Base-by-base conservation (phyloP, 495 filamentous ascomycete genomes). In the Penicillium tannophilum region DNA sequence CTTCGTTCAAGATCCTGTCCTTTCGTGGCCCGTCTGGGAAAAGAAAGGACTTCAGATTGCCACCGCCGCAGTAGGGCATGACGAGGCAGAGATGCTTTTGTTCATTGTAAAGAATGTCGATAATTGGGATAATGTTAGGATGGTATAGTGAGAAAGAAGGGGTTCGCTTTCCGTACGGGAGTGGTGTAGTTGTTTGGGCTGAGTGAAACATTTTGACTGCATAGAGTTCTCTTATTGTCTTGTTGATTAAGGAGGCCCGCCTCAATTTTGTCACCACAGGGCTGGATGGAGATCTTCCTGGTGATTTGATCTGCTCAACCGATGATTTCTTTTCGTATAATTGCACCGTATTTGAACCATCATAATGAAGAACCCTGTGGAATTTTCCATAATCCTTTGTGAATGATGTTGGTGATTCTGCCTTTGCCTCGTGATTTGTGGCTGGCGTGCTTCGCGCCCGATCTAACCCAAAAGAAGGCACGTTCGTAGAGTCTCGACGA, bases 91-190 rank as follows among this genome's bases (percentile, higher is more conserved):
- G 52, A 23, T 63, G 50, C 10, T 41, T 30, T 9, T 51, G 49
- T 16, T 60, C 44, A 56, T 65, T 65, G 54, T 55, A 64, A 8
- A 63, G 43, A 26, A 61, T 43, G 8, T 65, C 60, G 12, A 63
- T 20, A 23, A 58, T 56, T 1, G 57, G 47, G 23, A 68, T 30
- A 33, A 68, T 52, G 46, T 68, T 68, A 35, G 60, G 60, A 39
- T 68, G 54, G 9, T 12, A 50, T 17, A 50, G 17, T 11, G 42
- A 17, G 6, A 20, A 10, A 3, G 26, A 11, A 39, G 3, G 19
- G 12, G 3, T 39, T 53, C 17, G 39, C 5, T 17, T 41, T n/a
- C 14, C 4, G 39, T 4, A 6, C 16, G 16, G 39, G 16, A n/a
- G n/a, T 41, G 16, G 39, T 0, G 39, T 17, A 3, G 16, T 41